Base-by-base conservation (phyloP, 179 eudicot species). In the Spergularia azorica region DNA sequence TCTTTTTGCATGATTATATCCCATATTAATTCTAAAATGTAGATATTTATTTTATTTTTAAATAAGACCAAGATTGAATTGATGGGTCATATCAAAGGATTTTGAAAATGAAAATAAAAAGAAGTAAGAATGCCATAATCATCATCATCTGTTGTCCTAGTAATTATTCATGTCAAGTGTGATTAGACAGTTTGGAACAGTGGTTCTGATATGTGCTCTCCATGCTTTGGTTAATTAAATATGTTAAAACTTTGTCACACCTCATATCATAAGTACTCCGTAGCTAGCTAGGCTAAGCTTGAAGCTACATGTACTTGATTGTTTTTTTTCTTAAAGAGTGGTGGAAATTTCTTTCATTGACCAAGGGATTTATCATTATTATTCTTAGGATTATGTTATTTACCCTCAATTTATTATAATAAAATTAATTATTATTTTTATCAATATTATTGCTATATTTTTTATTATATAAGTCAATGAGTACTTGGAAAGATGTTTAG, bases 121-220 rank as follows among this genome's bases (percentile, higher is more conserved):
- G 16, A 12, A 26, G 39, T 36, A 13, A 12, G 41, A 6, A 76
- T 6, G 62, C 39, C 39, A 13, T 51, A 17, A n/a, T 36, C 66
- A 32, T 71, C 61, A 68, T 43, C 41, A 39, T 63, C 74, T 26
- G 43, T 77, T 63, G 76, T 77, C 63, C 63, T 62, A 36, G 39
- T 36, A 77, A 71, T 77, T 38, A 77, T 63, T 77, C 71, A 77
- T 77, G 80, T 77, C 70, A 77, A 77, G 76, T 77, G 71, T 77
- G 76, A 71, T 77, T 62, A 73, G 82, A 79, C 78, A 61, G 82
- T 79, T 79, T 67, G 11, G 55, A 77, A 56, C 70, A 79, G 68
- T 62, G 55, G 64, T 32, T 50, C 54, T 64, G 54, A 48, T 69
- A 15, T 36, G 39, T 36, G 39, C 9, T 9, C 9, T 9, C 5